Conservation (phyloP, 371 early-diverging fungal genomes). For the Dentiscutata heterogama region DNA sequence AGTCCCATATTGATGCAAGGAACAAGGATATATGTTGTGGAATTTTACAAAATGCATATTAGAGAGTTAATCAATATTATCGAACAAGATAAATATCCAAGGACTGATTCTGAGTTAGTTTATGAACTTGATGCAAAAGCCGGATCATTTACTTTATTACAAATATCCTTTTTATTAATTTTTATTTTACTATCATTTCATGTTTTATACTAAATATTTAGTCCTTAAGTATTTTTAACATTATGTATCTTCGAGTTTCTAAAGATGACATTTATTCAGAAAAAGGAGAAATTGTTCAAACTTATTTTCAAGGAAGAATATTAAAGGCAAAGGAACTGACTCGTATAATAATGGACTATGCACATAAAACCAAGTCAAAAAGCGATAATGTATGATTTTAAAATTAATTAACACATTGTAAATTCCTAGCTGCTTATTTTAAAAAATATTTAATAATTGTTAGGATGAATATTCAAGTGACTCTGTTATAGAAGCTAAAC, state of each 20-base stretch:
- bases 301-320: constrained; percentile 17
- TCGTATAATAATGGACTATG: constrained; percentile 8
- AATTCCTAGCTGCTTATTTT: too few species aligned
- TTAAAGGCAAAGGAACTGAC: constrained; percentile 24
- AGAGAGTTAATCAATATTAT: constrained; percentile 8
- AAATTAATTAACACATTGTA: too few species aligned
- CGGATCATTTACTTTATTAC: constrained; percentile 8
- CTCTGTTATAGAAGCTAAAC: not conserved
- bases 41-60: constrained; percentile 16
- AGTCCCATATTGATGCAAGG: constrained; percentile 5
- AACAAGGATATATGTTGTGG: not conserved
- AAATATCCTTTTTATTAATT: constrained; percentile 31
- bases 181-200: not conserved
- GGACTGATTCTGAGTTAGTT: constrained; percentile 2
- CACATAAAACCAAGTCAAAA: constrained; percentile 10
- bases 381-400: not conserved
- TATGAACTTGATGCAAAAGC: constrained; percentile 22
- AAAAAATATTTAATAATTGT: too few species aligned
- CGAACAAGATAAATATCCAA: not conserved
- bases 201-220: not conserved
- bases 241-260: constrained; percentile 16
- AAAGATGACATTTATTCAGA: constrained; percentile 14
- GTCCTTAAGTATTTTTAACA: not conserved
- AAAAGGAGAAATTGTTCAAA: constrained; percentile 20
- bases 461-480: constrained; percentile 19